Evolutionary conservation across 2,329 filamentous ascomycete species (phyloP).

Genomic region (Cephalotrichum gorgonifer): DNA sequence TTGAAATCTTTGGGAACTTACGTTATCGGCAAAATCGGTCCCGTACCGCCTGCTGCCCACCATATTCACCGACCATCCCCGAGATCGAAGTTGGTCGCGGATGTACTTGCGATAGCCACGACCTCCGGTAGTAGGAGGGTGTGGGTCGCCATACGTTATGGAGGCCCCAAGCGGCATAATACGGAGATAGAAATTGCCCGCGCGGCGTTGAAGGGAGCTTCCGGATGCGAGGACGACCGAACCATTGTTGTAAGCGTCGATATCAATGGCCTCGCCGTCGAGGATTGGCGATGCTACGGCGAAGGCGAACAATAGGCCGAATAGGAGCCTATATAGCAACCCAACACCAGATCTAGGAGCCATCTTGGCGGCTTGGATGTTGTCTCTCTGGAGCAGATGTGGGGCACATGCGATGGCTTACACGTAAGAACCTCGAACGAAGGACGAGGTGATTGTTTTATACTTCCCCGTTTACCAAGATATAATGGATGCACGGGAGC

Average conservation of each 20-base stretch:
- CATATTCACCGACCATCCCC: not conserved
- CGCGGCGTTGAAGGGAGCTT: not conserved
- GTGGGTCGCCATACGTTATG: not conserved
- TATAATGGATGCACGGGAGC: not conserved
- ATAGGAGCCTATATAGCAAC: not conserved
- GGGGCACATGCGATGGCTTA: too few relatives aligned
- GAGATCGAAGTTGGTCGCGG: not conserved
- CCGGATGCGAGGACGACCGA: too few relatives aligned
- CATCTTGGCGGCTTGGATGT: not conserved
- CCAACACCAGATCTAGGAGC: not conserved
- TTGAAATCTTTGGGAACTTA: too few relatives aligned
- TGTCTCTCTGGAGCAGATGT: too few relatives aligned
- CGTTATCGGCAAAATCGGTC: conserved; percentile 17
- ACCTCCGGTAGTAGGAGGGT: not conserved
- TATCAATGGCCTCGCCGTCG: not conserved
- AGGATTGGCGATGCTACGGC: not conserved
- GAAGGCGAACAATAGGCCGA: not conserved
- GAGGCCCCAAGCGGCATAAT: not conserved
- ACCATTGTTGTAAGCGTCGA: too few relatives aligned
- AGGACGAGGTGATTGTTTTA: not conserved
- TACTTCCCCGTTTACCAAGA: not conserved
- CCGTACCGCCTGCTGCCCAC: not conserved
- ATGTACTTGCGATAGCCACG: not conserved
- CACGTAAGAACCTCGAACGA: too few relatives aligned
- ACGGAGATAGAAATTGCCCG: not conserved